A percentile compares a stretch with the other conserved stretches of the same genome.
Evolutionary conservation across 139 green algal species (phyloP).

Genomic region (Auxenochlorella pyrenoidosa): DNA sequence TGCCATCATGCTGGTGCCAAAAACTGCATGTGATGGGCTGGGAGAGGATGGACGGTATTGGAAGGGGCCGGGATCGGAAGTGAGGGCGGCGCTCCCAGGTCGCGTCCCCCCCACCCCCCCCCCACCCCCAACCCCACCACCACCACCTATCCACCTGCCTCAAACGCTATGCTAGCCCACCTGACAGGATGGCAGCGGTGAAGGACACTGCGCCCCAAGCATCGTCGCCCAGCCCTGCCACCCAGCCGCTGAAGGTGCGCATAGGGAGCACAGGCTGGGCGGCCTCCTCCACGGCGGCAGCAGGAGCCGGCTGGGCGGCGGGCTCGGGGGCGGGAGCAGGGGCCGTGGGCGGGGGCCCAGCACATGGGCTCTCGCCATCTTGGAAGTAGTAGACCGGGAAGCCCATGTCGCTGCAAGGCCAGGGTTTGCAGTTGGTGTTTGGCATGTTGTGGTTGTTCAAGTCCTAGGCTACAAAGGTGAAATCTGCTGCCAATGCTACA

Average conservation of each 20-base stretch:
- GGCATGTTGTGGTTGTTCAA: too few relatives aligned
- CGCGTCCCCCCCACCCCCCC: neutral
- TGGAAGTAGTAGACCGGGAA: slow-evolving; percentile 26
- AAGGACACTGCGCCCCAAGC: neutral
- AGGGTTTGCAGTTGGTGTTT: too few relatives aligned
- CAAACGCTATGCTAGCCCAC: neutral
- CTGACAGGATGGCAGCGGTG: neutral
- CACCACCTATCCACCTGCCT: too few relatives aligned
- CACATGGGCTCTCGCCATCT: slow-evolving; percentile 32
- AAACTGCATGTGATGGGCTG: neutral
- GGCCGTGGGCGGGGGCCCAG: neutral
- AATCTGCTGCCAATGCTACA: too few relatives aligned
- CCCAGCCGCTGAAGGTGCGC: slow-evolving; percentile 19
- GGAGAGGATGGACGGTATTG: neutral
- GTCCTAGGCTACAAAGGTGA: too few relatives aligned
- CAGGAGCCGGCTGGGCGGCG: neutral
- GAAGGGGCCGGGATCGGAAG: neutral
- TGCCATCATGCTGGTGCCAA: slow-evolving; percentile 8
- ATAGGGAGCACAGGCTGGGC: slow-evolving; percentile 1
- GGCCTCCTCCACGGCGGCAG: neutral
- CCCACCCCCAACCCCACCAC: neutral
- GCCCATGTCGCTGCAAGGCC: slow-evolving; percentile 12
- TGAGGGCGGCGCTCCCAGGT: neutral
- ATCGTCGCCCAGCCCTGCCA: neutral
- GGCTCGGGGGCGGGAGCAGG: neutral